phyloP scores from a whole-genome alignment of 805 yeast species.

The Kodamaea laetipori region DNA sequence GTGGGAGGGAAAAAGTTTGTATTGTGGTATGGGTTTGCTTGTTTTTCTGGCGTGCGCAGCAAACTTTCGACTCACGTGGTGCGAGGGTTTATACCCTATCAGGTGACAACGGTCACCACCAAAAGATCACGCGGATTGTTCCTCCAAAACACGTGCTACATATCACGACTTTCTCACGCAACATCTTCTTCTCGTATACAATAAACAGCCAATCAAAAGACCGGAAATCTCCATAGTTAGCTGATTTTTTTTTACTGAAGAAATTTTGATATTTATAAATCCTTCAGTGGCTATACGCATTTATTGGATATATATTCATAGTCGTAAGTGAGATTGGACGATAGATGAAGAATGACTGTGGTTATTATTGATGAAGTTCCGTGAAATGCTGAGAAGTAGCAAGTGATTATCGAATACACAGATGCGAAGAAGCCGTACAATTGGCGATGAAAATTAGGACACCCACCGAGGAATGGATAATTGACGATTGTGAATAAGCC shows the following conservation, averaged over 20 bases:
- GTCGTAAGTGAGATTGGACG: constrained; percentile 2
- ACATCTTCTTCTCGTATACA: background rate
- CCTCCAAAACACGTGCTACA: background rate
- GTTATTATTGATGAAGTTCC: no score
- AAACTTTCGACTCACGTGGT: background rate
- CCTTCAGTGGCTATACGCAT: constrained; percentile 2
- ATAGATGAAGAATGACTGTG: background rate
- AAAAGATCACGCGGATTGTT: no score
- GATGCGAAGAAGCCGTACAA: no score
- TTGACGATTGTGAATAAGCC: no score
- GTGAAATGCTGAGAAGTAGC: no score
- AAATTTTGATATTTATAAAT: constrained; percentile 7
- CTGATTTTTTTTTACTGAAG: constrained; percentile 13
- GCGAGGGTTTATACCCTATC: background rate
- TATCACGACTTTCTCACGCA: constrained; percentile 1
- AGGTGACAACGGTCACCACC: background rate
- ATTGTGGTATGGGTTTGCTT: background rate
- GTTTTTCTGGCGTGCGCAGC: no score
- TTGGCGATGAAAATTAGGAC: no score
- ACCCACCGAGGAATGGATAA: no score
- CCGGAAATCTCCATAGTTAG: constrained; percentile 10
- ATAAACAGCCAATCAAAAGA: constrained; percentile 9
- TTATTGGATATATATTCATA: constrained; percentile 5
- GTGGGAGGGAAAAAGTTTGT: background rate
- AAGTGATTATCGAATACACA: no score